Conservation (phyloP, 805 yeast genomes). For the Limtongia smithiae region DNA sequence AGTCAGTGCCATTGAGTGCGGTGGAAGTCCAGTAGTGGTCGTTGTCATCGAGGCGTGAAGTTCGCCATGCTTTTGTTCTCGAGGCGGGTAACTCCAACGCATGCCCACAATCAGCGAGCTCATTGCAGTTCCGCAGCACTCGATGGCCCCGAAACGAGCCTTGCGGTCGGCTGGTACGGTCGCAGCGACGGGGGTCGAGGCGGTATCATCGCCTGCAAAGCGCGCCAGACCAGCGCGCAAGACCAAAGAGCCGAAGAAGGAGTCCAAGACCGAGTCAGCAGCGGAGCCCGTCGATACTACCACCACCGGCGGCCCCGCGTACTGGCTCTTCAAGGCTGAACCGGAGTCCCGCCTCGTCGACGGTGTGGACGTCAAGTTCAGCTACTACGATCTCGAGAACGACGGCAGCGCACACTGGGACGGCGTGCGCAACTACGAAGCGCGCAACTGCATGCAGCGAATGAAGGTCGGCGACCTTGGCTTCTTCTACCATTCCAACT, state of each 20-base stretch:
- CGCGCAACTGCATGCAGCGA: slow-evolving; percentile 48
- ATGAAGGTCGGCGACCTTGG: slow-evolving; percentile 49
- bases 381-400: slow-evolving; percentile 42
- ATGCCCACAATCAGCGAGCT: no score
- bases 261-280: neutral
- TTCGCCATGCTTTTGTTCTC: no score
- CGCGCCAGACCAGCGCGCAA: neutral
- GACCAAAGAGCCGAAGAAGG: no score
- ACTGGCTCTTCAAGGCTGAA: slow-evolving; percentile 58
- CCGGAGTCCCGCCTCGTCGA: slow-evolving; percentile 50
- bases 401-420: slow-evolving; percentile 49
- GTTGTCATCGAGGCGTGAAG: neutral
- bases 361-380: slow-evolving; percentile 49
- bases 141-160: slow-evolving; percentile 3
- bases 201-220: neutral
- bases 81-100: no score
- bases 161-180: neutral
- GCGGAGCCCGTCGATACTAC: neutral
- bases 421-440: slow-evolving; percentile 59
- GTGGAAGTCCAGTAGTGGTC: neutral
- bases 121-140: neutral
- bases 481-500: slow-evolving; percentile 55
- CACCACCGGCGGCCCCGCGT: slow-evolving; percentile 21
- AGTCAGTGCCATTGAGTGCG: no score
- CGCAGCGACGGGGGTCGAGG: neutral